Percentiles rank a stretch among this genome's conserved stretches.
Conservation (phyloP, 306 rosid species). For the Glycine latifolia region DNA sequence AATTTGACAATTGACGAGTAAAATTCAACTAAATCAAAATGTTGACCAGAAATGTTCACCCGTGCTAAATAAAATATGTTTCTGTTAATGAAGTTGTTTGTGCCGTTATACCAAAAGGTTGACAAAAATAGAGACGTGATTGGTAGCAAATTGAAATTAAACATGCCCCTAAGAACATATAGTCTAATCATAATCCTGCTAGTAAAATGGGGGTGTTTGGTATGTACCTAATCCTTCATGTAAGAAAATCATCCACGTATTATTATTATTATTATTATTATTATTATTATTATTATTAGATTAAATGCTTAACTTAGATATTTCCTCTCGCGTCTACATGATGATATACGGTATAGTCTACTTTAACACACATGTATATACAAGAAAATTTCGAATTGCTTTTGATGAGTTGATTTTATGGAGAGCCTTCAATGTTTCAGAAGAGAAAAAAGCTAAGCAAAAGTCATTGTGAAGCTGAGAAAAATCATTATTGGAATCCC, state of each 20-base stretch:
- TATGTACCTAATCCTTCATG: constrained; percentile 47
- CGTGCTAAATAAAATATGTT: constrained; percentile 1
- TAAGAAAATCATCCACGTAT: constrained; percentile 27
- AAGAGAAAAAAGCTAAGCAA: background rate
- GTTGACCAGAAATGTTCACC: constrained; percentile 36
- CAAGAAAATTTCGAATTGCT: constrained; percentile 6
- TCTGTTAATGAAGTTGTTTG: constrained; percentile 55
- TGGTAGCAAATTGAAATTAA: constrained; percentile 39
- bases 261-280: background rate
- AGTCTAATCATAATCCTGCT: constrained; percentile 28
- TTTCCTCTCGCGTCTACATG: background rate
- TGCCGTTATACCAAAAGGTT: constrained; percentile 61
- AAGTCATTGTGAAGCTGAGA: constrained; percentile 13
- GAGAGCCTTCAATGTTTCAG: constrained; percentile 3
- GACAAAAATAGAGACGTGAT: constrained; percentile 45
- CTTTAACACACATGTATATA: background rate
- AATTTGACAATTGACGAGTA: background rate
- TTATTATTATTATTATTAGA: background rate
- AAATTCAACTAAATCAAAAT: constrained; percentile 29
- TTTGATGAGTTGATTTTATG: constrained; percentile 9
- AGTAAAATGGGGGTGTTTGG: constrained; percentile 45
- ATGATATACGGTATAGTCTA: background rate
- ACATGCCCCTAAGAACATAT: constrained; percentile 34
- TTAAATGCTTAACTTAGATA: constrained; percentile 34
- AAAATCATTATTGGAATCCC: constrained; percentile 18